Evolutionary conservation across 805 yeast genomes (phyloP).

Genomic region (Jamesozyma spencerorum): DNA sequence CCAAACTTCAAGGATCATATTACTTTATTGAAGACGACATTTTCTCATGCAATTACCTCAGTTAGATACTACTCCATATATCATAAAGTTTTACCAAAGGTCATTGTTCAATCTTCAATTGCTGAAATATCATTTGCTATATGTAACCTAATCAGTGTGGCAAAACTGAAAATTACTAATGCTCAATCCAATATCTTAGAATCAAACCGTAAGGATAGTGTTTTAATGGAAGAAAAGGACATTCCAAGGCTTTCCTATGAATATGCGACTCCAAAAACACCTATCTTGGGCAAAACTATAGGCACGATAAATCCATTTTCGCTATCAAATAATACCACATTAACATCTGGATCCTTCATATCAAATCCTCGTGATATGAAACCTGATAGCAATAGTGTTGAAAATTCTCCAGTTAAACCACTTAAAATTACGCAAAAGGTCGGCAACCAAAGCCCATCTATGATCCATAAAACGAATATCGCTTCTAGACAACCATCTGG

Average conservation of each 20-base stretch:
- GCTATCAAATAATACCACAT: neutral
- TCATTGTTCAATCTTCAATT: slow-evolving; percentile 63
- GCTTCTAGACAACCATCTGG: slow-evolving; percentile 21
- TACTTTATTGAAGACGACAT: slow-evolving; percentile 44
- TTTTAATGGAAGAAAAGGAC: too few species aligned
- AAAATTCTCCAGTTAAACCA: slow-evolving; percentile 47
- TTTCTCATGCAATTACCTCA: slow-evolving; percentile 66
- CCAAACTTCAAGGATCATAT: slow-evolving; percentile 34
- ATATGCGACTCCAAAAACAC: neutral
- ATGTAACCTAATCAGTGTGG: slow-evolving; percentile 44
- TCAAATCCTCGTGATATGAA: slow-evolving; percentile 1
- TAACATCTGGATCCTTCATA: neutral
- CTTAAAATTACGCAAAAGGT: slow-evolving; percentile 53
- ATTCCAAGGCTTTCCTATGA: too few species aligned
- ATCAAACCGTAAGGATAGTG: too few species aligned
- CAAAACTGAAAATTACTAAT: slow-evolving; percentile 4
- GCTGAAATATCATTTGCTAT: slow-evolving; percentile 60
- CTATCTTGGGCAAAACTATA: neutral
- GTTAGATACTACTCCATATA: slow-evolving; percentile 65
- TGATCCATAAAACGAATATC: slow-evolving; percentile 2
- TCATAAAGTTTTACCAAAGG: slow-evolving; percentile 53
- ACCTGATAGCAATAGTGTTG: neutral
- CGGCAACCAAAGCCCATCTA: slow-evolving; percentile 4
- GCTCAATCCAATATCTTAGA: neutral
- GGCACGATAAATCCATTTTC: neutral